phyloP scores from a whole-genome alignment of 139 green algal species.

The Chlorella vulgaris region DNA sequence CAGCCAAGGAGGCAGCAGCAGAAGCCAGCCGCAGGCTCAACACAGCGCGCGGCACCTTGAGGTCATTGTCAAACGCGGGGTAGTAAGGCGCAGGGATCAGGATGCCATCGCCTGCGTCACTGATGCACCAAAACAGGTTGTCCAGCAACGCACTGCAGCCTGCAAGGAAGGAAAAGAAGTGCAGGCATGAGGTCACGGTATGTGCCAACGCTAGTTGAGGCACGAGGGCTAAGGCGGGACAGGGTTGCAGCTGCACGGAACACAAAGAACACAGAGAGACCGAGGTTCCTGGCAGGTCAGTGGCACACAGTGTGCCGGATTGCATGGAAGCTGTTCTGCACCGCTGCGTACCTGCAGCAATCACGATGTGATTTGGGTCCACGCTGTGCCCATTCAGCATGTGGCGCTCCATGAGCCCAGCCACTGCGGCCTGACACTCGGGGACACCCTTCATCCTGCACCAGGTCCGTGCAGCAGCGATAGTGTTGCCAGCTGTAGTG shows the following conservation, averaged over 20 bases:
- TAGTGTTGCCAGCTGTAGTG: too few species aligned
- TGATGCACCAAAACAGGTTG: constrained; percentile 61
- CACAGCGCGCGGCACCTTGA: constrained; percentile 25
- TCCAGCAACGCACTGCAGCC: constrained; percentile 70
- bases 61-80: constrained; percentile 82
- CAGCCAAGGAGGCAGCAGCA: too few species aligned
- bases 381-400: constrained; percentile 59
- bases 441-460: constrained; percentile 44
- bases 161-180: background rate
- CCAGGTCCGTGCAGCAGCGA: too few species aligned
- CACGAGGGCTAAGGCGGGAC: too few species aligned
- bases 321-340: background rate
- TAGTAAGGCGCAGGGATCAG: constrained; percentile 84
- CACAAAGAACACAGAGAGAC: background rate
- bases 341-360: background rate
- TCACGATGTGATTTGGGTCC: constrained; percentile 18
- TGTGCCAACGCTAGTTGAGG: too few species aligned
- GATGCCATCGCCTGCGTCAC: constrained; percentile 51
- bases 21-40: background rate
- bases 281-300: too few species aligned
- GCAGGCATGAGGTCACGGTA: background rate
- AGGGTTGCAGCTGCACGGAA: too few species aligned
- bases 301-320: background rate
- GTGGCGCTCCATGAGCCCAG: constrained; percentile 46
- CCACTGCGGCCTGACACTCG: constrained; percentile 46